Evolutionary conservation across 352 stramenopile species (phyloP).

Genomic region (Globisporangium orthogonon): DNA sequence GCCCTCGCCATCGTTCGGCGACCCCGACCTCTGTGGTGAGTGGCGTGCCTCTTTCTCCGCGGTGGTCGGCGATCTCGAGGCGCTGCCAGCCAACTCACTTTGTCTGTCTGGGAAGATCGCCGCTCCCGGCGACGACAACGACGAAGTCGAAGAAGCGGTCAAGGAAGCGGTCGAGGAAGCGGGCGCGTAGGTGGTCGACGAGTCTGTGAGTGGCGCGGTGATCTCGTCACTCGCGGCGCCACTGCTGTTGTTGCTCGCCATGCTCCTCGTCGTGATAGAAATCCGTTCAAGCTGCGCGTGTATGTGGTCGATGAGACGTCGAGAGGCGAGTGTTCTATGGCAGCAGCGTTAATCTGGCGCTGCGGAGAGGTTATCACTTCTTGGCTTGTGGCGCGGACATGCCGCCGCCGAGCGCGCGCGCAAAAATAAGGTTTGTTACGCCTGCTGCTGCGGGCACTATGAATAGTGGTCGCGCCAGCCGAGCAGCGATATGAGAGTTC

Average conservation of each 20-base stretch:
- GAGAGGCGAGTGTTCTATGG: background rate
- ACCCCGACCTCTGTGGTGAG: constrained; percentile 1
- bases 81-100: constrained; percentile 1
- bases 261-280: background rate
- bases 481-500: no score
- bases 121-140: background rate
- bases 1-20: background rate
- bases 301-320: background rate
- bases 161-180: background rate
- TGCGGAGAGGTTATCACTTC: background rate
- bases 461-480: no score
- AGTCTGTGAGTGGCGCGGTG: constrained; percentile 2
- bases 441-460: no score
- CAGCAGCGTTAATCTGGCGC: no score
- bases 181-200: background rate
- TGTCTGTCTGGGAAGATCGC: constrained; percentile 11
- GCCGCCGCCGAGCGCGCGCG: no score
- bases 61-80: background rate
- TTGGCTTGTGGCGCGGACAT: background rate
- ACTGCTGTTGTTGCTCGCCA: background rate
- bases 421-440: no score
- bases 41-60: constrained; percentile 3
- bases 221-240: background rate
- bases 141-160: background rate
- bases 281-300: background rate